Evolutionary conservation across 2,329 filamentous ascomycete species (phyloP).

Genomic region (Aspergillus candidus): DNA sequence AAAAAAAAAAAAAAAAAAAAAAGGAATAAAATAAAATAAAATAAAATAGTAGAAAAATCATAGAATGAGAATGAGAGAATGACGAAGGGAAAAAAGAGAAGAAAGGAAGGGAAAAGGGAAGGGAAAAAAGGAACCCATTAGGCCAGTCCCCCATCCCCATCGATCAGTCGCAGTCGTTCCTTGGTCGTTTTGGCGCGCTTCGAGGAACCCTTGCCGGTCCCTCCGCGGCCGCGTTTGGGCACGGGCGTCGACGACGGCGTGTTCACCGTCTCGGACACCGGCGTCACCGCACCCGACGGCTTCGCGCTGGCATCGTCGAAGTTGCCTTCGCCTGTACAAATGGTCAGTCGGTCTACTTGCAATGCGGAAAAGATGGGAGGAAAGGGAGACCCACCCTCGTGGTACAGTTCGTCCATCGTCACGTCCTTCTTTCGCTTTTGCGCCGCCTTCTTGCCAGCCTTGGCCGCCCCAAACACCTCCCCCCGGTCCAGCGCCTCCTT

Average conservation of each 20-base stretch:
- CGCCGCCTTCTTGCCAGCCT: slow-evolving; percentile 56
- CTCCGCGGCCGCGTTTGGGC: slow-evolving; percentile 55
- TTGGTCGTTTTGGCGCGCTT: slow-evolving; percentile 58
- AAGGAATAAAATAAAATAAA: too few relatives aligned
- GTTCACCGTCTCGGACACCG: slow-evolving; percentile 53
- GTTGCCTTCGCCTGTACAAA: slow-evolving; percentile 73
- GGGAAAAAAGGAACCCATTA: slow-evolving; percentile 6
- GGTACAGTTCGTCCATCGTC: slow-evolving; percentile 92
- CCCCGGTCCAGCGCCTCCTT: slow-evolving; percentile 70
- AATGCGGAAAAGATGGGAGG: neutral
- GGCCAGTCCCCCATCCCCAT: slow-evolving; percentile 38
- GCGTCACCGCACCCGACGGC: slow-evolving; percentile 78
- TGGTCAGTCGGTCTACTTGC: slow-evolving; percentile 6
- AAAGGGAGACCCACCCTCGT: slow-evolving; percentile 71
- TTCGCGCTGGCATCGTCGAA: slow-evolving; percentile 84
- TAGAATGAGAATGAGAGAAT: slow-evolving; percentile 1
- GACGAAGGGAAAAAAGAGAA: slow-evolving; percentile 3
- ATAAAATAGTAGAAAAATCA: neutral
- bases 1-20: too few relatives aligned
- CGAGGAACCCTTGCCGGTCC: slow-evolving; percentile 49
- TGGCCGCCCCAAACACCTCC: slow-evolving; percentile 55
- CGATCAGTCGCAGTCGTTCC: slow-evolving; percentile 41
- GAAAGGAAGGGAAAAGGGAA: slow-evolving; percentile 1
- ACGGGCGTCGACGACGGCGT: slow-evolving; percentile 28
- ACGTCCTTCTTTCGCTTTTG: slow-evolving; percentile 56